Percentiles rank a stretch among this genome's conserved stretches.
Conservation (phyloP, 345 rosid genomes). For the Camelina hispida region DNA sequence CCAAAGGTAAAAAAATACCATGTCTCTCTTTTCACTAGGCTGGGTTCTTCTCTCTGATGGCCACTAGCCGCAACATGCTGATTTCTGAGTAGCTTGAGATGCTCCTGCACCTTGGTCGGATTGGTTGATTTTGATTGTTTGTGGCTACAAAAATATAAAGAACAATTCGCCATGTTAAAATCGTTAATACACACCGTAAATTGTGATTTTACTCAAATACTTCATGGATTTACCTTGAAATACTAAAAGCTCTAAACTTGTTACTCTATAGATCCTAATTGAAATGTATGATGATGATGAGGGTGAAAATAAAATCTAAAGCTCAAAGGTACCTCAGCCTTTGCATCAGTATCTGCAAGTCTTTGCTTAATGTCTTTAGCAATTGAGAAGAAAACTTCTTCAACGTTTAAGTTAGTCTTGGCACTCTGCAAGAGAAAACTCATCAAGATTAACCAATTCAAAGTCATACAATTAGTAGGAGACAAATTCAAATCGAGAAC, state of each 20-base stretch:
- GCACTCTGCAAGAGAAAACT: constrained; percentile 67
- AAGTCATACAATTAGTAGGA: neutral
- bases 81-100: constrained; percentile 70
- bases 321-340: constrained; percentile 59
- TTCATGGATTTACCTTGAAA: neutral
- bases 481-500: neutral
- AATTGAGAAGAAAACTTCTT: constrained; percentile 88
- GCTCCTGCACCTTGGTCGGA: constrained; percentile 63
- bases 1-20: constrained; percentile 17
- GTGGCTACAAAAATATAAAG: constrained; percentile 52
- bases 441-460: constrained; percentile 32
- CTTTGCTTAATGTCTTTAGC: constrained; percentile 85
- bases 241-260: neutral
- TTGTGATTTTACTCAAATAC: neutral
- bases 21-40: constrained; percentile 7
- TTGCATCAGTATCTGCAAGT: constrained; percentile 76
- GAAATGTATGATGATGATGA: constrained; percentile 25
- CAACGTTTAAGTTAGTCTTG: constrained; percentile 82
- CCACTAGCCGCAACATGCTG: constrained; percentile 78
- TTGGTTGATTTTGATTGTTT: constrained; percentile 79
- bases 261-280: neutral
- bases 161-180: neutral
- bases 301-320: neutral
- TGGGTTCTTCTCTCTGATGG: constrained; percentile 23
- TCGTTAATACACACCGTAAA: neutral